Percentiles rank a stretch among this genome's conserved stretches.
phyloP scores from a whole-genome alignment of 345 rosid species.

The Raphanus raphanistrum region DNA sequence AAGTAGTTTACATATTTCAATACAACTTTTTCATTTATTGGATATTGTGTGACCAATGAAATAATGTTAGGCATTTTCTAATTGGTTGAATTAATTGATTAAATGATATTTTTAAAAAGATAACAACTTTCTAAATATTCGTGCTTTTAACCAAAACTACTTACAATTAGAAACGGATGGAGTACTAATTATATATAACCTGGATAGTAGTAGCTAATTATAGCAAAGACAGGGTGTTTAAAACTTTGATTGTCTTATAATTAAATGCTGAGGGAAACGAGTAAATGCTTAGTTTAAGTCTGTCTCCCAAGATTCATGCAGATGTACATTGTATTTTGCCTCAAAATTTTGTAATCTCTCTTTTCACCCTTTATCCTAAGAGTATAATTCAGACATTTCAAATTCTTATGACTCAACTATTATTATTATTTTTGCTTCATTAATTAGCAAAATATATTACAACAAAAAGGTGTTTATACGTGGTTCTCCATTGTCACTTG shows the following conservation, averaged over 20 bases:
- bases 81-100: no score
- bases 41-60: no score
- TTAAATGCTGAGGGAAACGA: conserved; percentile 26
- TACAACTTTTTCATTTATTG: no score
- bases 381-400: neutral
- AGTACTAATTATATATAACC: neutral
- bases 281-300: conserved; percentile 28
- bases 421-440: neutral
- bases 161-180: no score
- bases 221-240: conserved; percentile 30
- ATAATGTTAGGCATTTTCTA: no score
- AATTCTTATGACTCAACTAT: conserved; percentile 4
- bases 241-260: conserved; percentile 11
- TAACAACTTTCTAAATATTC: no score
- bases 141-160: no score
- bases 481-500: conserved; percentile 28
- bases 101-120: no score
- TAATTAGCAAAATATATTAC: no score
- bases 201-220: conserved; percentile 5
- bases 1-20: no score
- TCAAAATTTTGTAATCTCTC: conserved; percentile 18
- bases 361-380: neutral
- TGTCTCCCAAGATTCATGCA: conserved; percentile 25
- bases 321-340: conserved; percentile 42
- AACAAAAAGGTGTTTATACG: neutral